These are phyloP conservation scores for Agapanthus africanus DNA, from an alignment of 106 monocot species.

Conservation along the genomic window DNA sequence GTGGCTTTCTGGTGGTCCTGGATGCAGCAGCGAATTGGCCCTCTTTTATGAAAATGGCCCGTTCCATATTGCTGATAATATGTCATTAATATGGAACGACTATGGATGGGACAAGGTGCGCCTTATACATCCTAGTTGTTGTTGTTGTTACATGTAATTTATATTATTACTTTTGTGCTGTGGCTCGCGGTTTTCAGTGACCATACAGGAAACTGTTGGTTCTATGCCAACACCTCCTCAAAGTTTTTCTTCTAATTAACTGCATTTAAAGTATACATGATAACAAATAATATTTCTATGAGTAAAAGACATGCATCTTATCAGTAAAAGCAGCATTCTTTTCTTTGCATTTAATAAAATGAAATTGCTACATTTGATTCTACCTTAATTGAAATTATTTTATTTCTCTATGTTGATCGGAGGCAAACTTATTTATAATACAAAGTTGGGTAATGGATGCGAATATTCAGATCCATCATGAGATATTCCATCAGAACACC, in stretches of 20 bases:
- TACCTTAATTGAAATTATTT: not conserved
- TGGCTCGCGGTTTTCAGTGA: not conserved
- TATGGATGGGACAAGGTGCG: conserved; percentile 64
- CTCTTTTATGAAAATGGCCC: conserved; percentile 61
- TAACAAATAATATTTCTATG: not conserved
- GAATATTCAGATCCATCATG: not conserved
- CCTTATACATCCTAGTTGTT: not conserved
- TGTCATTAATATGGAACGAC: conserved; percentile 58
- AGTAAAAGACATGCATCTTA: not conserved
- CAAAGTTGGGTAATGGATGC: too few relatives aligned
- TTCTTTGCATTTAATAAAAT: not conserved
- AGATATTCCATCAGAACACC: too few relatives aligned
- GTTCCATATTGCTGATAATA: conserved; percentile 44
- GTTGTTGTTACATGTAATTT: too few relatives aligned
- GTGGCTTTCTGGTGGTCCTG: conserved; percentile 65
- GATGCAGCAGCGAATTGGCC: conserved; percentile 58
- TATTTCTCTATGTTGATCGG: not conserved
- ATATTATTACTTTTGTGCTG: too few relatives aligned
- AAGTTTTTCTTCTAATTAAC: too few relatives aligned
- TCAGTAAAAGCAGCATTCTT: not conserved
- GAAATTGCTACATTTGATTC: not conserved
- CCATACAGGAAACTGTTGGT: not conserved
- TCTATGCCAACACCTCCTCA: not conserved
- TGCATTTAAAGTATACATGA: too few relatives aligned
- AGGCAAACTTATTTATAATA: too few relatives aligned